Evolutionary conservation across 2,329 filamentous ascomycete species (phyloP), one percentile per base, ranked within the genome.

Genomic region (Penicillium brevicompactum): DNA sequence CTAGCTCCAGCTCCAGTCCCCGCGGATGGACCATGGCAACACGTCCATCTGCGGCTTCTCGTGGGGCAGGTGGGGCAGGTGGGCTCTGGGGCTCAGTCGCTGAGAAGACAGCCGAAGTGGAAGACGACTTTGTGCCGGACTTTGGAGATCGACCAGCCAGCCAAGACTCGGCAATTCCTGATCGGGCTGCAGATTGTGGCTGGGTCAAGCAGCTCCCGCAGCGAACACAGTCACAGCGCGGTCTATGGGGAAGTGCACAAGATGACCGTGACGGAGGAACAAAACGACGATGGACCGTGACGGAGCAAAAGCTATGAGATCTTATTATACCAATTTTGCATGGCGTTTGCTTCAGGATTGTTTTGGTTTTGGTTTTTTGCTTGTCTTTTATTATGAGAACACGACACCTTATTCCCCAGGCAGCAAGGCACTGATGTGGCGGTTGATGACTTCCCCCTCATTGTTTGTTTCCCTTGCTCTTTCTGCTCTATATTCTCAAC

Each of bases 201-300:
- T 57, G 63, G 50, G 57, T 47, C n/a, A 62, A 61, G 34, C 57
- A 64, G 41, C n/a, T 67, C 10, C 70, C 67, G 3, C 66, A 70
- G 27, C 61, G 65, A 14, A 68, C 68, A 5, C 50, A 62, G 5
- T 71, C 67, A 6, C 74, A 75, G 48, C 68, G 67, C 13, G 73
- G 71, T 13, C 66, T 76, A 13, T 76, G 74, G 74, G 70, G 73
- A 0, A 70, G 70, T 61, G 61, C 66, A 7, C 62, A 64, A 8
- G 66, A 67, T 38, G 68, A 70, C 30, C 66, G 65, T 30, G 69
- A 73, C 22, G 47, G 55, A 4, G 57, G 58, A 32, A 56, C 66
- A 16, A 70, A 68, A 50, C 68, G 74, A 45, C 69, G 74, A 49
- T 76, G 73, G 74, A 75, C 74, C 2, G 65, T 76, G 46, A 64